phyloP scores from a whole-genome alignment of 805 yeast species.

The Ogataea philodendri region DNA sequence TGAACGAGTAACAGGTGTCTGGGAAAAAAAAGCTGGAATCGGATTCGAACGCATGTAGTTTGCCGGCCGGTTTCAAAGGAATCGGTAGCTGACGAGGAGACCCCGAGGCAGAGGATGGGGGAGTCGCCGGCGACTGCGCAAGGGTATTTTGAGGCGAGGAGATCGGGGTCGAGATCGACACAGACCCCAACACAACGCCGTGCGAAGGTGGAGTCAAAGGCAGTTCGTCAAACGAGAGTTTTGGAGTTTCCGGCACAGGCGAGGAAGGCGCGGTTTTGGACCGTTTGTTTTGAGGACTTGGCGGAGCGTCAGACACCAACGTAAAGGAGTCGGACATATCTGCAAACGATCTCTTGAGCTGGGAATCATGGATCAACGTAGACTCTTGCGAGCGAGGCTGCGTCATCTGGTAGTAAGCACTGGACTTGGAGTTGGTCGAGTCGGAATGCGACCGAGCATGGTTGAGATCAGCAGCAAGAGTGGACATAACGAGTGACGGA shows the following conservation, averaged over 20 bases:
- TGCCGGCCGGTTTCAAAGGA: conserved; percentile 20
- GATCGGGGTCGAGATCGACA: conserved; percentile 19
- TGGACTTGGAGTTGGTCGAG: conserved; percentile 29
- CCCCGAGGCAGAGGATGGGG: conserved; percentile 29
- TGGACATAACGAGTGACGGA: conserved; percentile 18
- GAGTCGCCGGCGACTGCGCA: conserved; percentile 23
- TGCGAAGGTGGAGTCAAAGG: conserved; percentile 29
- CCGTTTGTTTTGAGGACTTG: conserved; percentile 21
- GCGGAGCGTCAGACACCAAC: conserved; percentile 11
- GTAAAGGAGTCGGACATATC: conserved; percentile 15
- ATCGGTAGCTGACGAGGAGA: conserved; percentile 25
- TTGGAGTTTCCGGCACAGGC: conserved; percentile 30
- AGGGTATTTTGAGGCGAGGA: conserved; percentile 15
- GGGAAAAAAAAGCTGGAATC: conserved; percentile 32
- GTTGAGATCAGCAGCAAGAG: conserved; percentile 21
- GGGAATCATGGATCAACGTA: conserved; percentile 13
- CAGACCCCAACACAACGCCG: conserved; percentile 18
- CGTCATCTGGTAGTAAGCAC: conserved; percentile 24
- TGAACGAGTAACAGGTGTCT: conserved; percentile 38
- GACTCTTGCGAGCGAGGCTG: conserved; percentile 26
- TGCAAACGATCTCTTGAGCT: conserved; percentile 19
- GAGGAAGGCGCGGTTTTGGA: conserved; percentile 34
- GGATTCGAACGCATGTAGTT: conserved; percentile 17
- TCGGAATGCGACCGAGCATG: conserved; percentile 35
- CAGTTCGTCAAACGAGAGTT: conserved; percentile 17